Conservation (phyloP, 257 asterid genomes). For the Plectranthus barbatus region DNA sequence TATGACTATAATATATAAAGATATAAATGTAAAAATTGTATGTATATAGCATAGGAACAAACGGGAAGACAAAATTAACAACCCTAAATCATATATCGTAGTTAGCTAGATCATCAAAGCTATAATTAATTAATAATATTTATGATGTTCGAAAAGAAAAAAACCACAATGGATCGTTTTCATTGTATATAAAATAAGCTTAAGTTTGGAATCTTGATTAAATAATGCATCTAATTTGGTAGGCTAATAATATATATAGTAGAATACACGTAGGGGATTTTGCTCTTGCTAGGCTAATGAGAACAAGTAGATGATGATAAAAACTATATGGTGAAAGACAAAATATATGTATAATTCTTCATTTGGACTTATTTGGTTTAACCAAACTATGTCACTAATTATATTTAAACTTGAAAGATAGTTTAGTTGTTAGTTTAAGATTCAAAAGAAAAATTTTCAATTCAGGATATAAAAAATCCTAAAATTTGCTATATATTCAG, state of each 20-base stretch:
- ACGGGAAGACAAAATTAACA: conserved; percentile 5
- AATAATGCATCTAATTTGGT: neutral
- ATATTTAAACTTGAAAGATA: too few relatives aligned
- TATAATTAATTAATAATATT: neutral
- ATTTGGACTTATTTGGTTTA: conserved; percentile 15
- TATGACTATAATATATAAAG: too few relatives aligned
- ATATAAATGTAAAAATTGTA: neutral
- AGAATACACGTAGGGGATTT: neutral
- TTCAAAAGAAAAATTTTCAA: too few relatives aligned
- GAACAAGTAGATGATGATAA: conserved; percentile 47
- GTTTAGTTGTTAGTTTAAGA: too few relatives aligned
- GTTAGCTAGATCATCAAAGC: neutral
- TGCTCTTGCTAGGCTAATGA: conserved; percentile 21
- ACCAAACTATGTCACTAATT: neutral
- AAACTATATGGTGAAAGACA: conserved; percentile 22
- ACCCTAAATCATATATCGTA: neutral
- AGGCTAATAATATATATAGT: neutral
- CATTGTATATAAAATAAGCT: neutral
- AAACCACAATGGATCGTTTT: neutral
- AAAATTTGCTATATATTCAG: too few relatives aligned
- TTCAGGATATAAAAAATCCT: too few relatives aligned
- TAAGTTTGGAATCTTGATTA: neutral
- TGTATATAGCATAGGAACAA: conserved; percentile 10
- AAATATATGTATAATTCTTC: conserved; percentile 5
- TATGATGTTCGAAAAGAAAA: conserved; percentile 18